These are phyloP conservation scores for Boletus rubroflammeus DNA, from an alignment of 768 basidiomycete genomes.

Conservation along the genomic window DNA sequence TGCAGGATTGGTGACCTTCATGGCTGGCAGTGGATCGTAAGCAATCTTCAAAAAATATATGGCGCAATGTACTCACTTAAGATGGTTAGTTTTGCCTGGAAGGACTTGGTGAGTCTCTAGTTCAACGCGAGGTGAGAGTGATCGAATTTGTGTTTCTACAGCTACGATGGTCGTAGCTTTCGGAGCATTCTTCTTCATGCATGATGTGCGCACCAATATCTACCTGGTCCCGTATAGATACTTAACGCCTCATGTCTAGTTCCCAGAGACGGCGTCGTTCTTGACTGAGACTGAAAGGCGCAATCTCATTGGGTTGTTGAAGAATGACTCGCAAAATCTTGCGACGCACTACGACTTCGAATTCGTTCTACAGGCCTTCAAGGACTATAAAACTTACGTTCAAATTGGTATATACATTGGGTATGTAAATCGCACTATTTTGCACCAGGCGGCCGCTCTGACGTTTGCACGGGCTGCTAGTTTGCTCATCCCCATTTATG, in stretches of 20 bases:
- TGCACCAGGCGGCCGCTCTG: background rate
- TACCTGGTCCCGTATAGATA: slow-evolving; percentile 2
- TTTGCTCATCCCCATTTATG: slow-evolving; percentile 44
- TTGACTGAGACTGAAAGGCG: slow-evolving; percentile 43
- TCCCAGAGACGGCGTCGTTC: slow-evolving; percentile 57
- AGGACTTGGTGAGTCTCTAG: slow-evolving; percentile 20
- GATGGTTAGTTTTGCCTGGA: slow-evolving; percentile 30
- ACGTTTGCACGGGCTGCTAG: slow-evolving; percentile 21
- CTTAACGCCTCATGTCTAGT: slow-evolving; percentile 29
- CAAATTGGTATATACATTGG: slow-evolving; percentile 40
- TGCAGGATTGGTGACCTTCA: slow-evolving; percentile 28
- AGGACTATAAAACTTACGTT: slow-evolving; percentile 41
- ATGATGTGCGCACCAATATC: slow-evolving; percentile 37
- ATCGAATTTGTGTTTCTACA: slow-evolving; percentile 3
- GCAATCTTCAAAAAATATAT: slow-evolving; percentile 5
- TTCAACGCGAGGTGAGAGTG: background rate
- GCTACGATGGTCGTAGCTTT: slow-evolving; percentile 24
- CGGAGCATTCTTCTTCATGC: slow-evolving; percentile 46
- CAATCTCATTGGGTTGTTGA: slow-evolving; percentile 34
- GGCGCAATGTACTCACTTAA: slow-evolving; percentile 3
- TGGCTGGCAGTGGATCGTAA: slow-evolving; percentile 40
- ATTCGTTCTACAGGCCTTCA: slow-evolving; percentile 48
- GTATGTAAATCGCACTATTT: slow-evolving; percentile 21
- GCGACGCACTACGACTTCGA: slow-evolving; percentile 42
- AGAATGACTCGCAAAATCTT: slow-evolving; percentile 42